These are phyloP conservation scores for Pseudogymnoascus sp. DNA, from an alignment of 2,329 filamentous ascomycete genomes.

Conservation along the genomic window DNA sequence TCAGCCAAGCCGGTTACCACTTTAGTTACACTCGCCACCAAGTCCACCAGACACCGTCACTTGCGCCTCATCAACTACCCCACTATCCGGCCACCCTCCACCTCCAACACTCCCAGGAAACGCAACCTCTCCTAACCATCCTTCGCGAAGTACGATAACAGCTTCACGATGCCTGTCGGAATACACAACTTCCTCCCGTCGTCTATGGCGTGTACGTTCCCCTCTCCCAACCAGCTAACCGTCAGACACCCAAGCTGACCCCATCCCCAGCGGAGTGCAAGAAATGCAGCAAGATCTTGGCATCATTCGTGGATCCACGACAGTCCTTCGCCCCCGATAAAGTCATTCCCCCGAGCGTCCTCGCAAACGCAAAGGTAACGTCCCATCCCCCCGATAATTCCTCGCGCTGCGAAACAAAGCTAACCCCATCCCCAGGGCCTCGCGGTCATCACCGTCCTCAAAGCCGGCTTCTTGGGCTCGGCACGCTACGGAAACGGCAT, in stretches of 20 bases:
- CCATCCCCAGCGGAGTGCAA: constrained; percentile 74
- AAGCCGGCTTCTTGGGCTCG: constrained; percentile 78
- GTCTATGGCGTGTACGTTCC: constrained; percentile 57
- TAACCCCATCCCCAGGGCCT: constrained; percentile 48
- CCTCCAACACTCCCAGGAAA: not conserved
- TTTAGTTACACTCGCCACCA: not conserved
- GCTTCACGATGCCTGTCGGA: constrained; percentile 35
- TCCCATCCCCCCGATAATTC: constrained; percentile 10
- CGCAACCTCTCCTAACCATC: constrained; percentile 4
- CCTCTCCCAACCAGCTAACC: constrained; percentile 12
- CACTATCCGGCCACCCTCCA: constrained; percentile 1
- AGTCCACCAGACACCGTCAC: constrained; percentile 3
- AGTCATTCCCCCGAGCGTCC: constrained; percentile 83
- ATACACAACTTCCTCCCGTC: constrained; percentile 60
- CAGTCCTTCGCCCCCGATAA: constrained; percentile 95
- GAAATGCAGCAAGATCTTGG: constrained; percentile 92
- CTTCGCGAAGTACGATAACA: constrained; percentile 5
- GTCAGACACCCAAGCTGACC: constrained; percentile 17
- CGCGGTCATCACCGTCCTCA: constrained; percentile 77
- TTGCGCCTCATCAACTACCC: constrained; percentile 5
- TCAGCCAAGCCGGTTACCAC: constrained; percentile 7
- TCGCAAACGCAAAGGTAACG: constrained; percentile 80
- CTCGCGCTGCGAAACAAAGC: not conserved
- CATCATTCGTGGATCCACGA: constrained; percentile 87
- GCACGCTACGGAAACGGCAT: constrained; percentile 75